Evolutionary conservation across 352 stramenopile species (phyloP).

Genomic region (Peronospora tabacina): DNA sequence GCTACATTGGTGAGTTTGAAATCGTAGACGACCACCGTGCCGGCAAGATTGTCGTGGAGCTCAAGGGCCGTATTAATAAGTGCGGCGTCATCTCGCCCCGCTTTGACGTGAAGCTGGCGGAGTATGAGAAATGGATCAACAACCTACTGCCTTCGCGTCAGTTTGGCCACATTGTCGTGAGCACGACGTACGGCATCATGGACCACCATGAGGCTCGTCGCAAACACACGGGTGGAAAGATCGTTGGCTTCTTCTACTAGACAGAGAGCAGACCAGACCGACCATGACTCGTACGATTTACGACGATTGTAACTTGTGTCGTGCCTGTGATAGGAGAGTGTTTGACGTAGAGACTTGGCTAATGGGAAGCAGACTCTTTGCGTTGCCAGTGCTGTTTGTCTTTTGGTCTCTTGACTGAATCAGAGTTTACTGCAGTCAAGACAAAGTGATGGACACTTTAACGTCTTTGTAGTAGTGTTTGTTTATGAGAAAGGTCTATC

Average conservation of each 20-base stretch:
- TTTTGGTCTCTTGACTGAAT: neutral
- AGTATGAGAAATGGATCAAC: conserved; percentile 99
- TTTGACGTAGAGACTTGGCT: conserved; percentile 25
- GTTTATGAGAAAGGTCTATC: no score
- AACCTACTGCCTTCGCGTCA: conserved; percentile 98
- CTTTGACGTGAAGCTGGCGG: conserved; percentile 95
- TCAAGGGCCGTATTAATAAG: conserved; percentile 99
- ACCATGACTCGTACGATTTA: conserved; percentile 11
- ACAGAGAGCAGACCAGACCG: conserved; percentile 6
- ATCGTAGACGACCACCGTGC: conserved; percentile 99
- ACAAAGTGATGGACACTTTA: neutral
- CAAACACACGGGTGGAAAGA: conserved; percentile 99
- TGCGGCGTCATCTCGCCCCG: conserved; percentile 98
- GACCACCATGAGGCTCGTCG: conserved; percentile 92
- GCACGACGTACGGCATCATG: conserved; percentile 88
- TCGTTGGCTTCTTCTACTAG: conserved; percentile 99
- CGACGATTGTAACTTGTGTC: conserved; percentile 14
- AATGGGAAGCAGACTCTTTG: conserved; percentile 22
- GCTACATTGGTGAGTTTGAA: conserved; percentile 99
- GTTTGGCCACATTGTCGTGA: conserved; percentile 97
- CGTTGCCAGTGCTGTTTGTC: conserved; percentile 2
- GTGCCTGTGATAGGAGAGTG: conserved; percentile 23
- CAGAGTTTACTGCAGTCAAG: neutral
- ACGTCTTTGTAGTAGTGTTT: no score
- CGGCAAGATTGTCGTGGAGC: conserved; percentile 98